Percentiles rank a stretch among this genome's conserved stretches.
Conservation (phyloP, 257 asterid genomes). For the Echium plantagineum region DNA sequence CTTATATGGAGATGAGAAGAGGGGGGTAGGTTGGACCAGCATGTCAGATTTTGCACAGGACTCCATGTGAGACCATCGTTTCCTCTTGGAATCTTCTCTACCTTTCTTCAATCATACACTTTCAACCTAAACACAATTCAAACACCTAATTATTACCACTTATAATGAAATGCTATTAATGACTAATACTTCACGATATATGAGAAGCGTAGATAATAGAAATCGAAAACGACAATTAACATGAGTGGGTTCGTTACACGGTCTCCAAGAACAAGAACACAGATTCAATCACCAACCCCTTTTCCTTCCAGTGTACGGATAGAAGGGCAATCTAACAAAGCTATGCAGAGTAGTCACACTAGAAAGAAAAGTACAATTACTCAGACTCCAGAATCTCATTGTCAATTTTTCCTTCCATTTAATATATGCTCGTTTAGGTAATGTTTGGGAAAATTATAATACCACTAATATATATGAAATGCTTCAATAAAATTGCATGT, state of each 20-base stretch:
- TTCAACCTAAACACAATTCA: neutral
- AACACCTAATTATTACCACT: neutral
- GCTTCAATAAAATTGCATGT: conserved; percentile 7
- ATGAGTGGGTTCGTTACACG: neutral
- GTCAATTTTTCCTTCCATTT: neutral
- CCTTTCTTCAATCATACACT: conserved; percentile 16
- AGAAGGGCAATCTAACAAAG: conserved; percentile 14
- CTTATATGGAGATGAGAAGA: conserved; percentile 20
- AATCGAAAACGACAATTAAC: no score
- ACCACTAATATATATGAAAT: no score
- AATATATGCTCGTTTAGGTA: neutral
- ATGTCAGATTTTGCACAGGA: conserved; percentile 29
- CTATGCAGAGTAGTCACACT: neutral
- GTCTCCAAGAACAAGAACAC: neutral
- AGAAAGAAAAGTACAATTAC: neutral
- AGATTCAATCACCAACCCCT: neutral
- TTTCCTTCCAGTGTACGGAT: conserved; percentile 7
- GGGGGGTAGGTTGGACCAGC: conserved; percentile 20
- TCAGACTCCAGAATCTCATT: neutral
- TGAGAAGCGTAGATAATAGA: no score
- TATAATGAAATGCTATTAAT: no score
- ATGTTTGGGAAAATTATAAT: no score
- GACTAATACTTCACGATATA: no score
- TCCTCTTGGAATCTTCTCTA: conserved; percentile 14
- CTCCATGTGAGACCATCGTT: conserved; percentile 26